Conservation (phyloP, 352 stramenopile genomes). For the Blastocystis sp. region DNA sequence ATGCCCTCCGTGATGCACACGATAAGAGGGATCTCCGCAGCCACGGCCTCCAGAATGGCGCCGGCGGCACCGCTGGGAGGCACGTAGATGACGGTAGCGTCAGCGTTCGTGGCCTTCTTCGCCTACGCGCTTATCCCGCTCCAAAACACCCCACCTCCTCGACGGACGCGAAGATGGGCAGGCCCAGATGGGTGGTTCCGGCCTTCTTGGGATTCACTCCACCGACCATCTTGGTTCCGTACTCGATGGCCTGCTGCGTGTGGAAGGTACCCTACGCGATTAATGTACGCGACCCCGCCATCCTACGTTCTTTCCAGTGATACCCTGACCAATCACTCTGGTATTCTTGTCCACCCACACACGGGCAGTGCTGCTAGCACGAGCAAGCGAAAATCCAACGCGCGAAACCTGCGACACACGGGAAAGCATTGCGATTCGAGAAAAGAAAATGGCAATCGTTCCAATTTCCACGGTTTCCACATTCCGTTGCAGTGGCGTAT, state of each 20-base stretch:
- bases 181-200: slow-evolving; percentile 89
- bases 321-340: slow-evolving; percentile 97
- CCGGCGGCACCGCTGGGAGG: slow-evolving; percentile 93
- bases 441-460: neutral
- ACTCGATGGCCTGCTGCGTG: slow-evolving; percentile 93
- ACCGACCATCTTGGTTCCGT: slow-evolving; percentile 98
- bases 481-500: neutral
- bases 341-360: slow-evolving; percentile 99
- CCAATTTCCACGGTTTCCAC: slow-evolving; percentile 13
- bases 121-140: slow-evolving; percentile 74
- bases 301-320: slow-evolving; percentile 96
- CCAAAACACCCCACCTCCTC: slow-evolving; percentile 79
- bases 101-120: slow-evolving; percentile 82
- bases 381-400: slow-evolving; percentile 45
- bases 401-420: slow-evolving; percentile 26
- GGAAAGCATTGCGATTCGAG: slow-evolving; percentile 15
- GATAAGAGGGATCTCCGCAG: slow-evolving; percentile 85
- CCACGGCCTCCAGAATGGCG: slow-evolving; percentile 96
- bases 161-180: slow-evolving; percentile 98
- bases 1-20: slow-evolving; percentile 98
- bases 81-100: slow-evolving; percentile 98
- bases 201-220: slow-evolving; percentile 98
- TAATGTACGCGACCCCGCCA: slow-evolving; percentile 22
- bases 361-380: slow-evolving; percentile 81
- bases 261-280: slow-evolving; percentile 92